A percentile compares a stretch with the other conserved stretches of the same genome.
phyloP scores from a whole-genome alignment of 1,139 yeast species.

The Entelexis sorbosivorans region DNA sequence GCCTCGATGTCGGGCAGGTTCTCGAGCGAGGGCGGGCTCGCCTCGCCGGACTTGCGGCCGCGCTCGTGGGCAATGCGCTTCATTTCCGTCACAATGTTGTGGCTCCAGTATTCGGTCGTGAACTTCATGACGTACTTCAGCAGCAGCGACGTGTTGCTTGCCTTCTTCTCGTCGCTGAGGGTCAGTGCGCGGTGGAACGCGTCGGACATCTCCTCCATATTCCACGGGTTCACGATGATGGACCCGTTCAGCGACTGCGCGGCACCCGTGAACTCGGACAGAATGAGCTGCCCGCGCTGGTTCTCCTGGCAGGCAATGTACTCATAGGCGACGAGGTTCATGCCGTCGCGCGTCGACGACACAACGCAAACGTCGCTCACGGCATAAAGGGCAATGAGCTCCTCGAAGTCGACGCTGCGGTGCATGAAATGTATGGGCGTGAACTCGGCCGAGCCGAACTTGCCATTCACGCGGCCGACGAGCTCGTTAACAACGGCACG shows the following conservation, averaged over 20 bases:
- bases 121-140: slow-evolving; percentile 82
- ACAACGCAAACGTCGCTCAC: slow-evolving; percentile 86
- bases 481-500: slow-evolving; percentile 91
- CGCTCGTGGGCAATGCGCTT: slow-evolving; percentile 23
- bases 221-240: slow-evolving; percentile 93
- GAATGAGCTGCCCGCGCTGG: slow-evolving; percentile 71
- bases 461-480: slow-evolving; percentile 93
- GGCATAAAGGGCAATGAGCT: slow-evolving; percentile 75
- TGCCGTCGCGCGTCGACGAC: slow-evolving; percentile 92
- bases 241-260: slow-evolving; percentile 95
- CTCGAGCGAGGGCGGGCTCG: background rate
- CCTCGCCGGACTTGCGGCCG: background rate
- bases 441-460: slow-evolving; percentile 92
- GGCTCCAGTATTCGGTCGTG: slow-evolving; percentile 96
- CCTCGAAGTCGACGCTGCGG: slow-evolving; percentile 80
- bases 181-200: slow-evolving; percentile 83
- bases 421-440: slow-evolving; percentile 97
- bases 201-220: slow-evolving; percentile 81
- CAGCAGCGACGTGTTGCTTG: slow-evolving; percentile 66
- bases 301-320: slow-evolving; percentile 92
- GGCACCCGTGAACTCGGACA: slow-evolving; percentile 98
- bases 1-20: slow-evolving; percentile 6
- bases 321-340: slow-evolving; percentile 93
- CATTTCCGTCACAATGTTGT: slow-evolving; percentile 82
- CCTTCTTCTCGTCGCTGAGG: slow-evolving; percentile 67